Evolutionary conservation across 169 alveolate species (phyloP).

Genomic region (Plasmodium blacklocki): DNA sequence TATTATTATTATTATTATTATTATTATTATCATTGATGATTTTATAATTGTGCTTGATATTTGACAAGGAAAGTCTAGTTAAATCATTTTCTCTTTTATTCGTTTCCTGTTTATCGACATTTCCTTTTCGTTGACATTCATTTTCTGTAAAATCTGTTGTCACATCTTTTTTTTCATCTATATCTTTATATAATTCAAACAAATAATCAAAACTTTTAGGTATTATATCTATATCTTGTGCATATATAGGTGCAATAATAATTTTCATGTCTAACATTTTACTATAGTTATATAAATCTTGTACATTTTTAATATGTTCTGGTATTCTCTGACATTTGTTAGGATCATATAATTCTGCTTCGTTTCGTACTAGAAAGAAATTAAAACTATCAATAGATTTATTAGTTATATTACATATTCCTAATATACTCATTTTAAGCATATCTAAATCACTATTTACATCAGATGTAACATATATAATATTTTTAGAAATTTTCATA

Average conservation of each 20-base stretch:
- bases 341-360: slow-evolving; percentile 15
- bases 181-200: slow-evolving; percentile 24
- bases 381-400: slow-evolving; percentile 40
- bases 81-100: not conserved
- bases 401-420: slow-evolving; percentile 37
- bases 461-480: slow-evolving; percentile 67
- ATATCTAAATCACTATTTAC: slow-evolving; percentile 38
- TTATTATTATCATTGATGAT: not conserved
- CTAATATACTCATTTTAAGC: slow-evolving; percentile 68
- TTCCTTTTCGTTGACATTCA: not conserved
- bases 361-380: slow-evolving; percentile 22
- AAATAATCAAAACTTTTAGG: slow-evolving; percentile 40
- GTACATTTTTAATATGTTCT: slow-evolving; percentile 11
- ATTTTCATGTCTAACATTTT: slow-evolving; percentile 28
- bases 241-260: slow-evolving; percentile 37
- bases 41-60: not conserved
- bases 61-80: not conserved
- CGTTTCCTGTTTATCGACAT: not conserved
- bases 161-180: not conserved
- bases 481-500: slow-evolving; percentile 28
- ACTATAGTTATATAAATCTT: slow-evolving; percentile 59
- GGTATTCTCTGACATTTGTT: slow-evolving; percentile 33
- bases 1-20: too few relatives aligned
- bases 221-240: slow-evolving; percentile 15
- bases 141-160: not conserved